phyloP scores from a whole-genome alignment of 495 filamentous ascomycete genomes.

The Penicillium bovifimosum region DNA sequence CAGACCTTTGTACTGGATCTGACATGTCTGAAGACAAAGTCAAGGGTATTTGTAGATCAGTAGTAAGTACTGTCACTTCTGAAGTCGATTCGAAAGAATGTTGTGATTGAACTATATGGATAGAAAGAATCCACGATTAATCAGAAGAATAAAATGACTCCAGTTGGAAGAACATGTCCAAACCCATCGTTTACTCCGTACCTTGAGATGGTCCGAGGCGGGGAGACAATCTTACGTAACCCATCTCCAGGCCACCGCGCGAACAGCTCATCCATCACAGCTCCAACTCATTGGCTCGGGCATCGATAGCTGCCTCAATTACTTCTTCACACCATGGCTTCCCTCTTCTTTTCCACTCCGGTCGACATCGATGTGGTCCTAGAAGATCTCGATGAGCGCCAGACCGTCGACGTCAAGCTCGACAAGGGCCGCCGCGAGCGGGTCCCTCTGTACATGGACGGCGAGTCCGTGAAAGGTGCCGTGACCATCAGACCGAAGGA shows the following conservation, averaged over 20 bases:
- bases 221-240: slow-evolving; percentile 4
- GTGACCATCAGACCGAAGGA: slow-evolving; percentile 97
- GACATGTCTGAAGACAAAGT: not conserved
- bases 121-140: too few relatives aligned
- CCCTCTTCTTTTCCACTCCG: slow-evolving; percentile 96
- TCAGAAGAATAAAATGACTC: too few relatives aligned
- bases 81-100: not conserved
- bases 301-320: slow-evolving; percentile 4
- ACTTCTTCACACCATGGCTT: slow-evolving; percentile 58
- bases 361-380: slow-evolving; percentile 98
- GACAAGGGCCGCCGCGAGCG: slow-evolving; percentile 97
- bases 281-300: slow-evolving; percentile 1
- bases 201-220: not conserved
- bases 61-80: not conserved
- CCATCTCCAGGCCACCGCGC: slow-evolving; percentile 8
- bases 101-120: not conserved
- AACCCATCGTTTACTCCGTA: too few relatives aligned
- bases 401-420: slow-evolving; percentile 94
- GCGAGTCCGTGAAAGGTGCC: slow-evolving; percentile 92
- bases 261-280: slow-evolving; percentile 7
- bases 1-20: not conserved
- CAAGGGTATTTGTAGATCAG: slow-evolving; percentile 2
- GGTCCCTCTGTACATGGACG: slow-evolving; percentile 94
- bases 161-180: too few relatives aligned
- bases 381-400: slow-evolving; percentile 86